These are phyloP conservation scores for Russula lepida DNA, from an alignment of 768 basidiomycete species.

Conservation along the genomic window DNA sequence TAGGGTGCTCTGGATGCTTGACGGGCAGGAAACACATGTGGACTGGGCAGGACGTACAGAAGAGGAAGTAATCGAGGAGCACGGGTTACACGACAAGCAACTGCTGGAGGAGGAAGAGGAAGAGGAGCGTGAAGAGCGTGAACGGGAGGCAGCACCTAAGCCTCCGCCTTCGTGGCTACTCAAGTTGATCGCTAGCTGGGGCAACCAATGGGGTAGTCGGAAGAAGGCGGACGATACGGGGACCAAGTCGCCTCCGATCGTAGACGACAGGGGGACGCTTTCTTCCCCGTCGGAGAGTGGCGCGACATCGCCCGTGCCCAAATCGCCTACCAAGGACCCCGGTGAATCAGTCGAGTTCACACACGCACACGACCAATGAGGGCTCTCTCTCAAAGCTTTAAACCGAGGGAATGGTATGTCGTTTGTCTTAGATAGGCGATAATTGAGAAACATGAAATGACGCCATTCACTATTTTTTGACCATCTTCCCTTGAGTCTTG, in stretches of 20 bases:
- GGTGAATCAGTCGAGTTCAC: neutral
- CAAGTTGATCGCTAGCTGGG: constrained; percentile 71
- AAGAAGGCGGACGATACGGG: constrained; percentile 17
- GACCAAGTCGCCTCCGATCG: constrained; percentile 11
- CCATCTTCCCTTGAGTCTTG: constrained; percentile 60
- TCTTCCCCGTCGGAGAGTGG: constrained; percentile 4
- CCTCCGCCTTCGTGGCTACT: constrained; percentile 67
- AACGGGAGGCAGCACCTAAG: constrained; percentile 56
- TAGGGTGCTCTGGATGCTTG: constrained; percentile 62
- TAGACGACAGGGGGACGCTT: constrained; percentile 4
- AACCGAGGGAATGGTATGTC: neutral
- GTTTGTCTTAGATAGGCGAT: neutral
- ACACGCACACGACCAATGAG: neutral
- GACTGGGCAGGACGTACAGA: constrained; percentile 65
- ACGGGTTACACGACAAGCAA: constrained; percentile 26
- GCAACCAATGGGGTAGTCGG: constrained; percentile 43
- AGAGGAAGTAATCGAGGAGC: constrained; percentile 70
- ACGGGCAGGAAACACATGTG: constrained; percentile 52
- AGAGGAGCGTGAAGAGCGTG: constrained; percentile 41
- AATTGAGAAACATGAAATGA: neutral
- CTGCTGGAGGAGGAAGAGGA: constrained; percentile 36
- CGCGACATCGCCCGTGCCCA: constrained; percentile 5
- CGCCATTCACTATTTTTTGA: constrained; percentile 35
- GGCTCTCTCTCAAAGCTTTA: neutral
- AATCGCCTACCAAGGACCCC: neutral